phyloP scores from a whole-genome alignment of 2,329 filamentous ascomycete species.

The Colletotrichum musicola region DNA sequence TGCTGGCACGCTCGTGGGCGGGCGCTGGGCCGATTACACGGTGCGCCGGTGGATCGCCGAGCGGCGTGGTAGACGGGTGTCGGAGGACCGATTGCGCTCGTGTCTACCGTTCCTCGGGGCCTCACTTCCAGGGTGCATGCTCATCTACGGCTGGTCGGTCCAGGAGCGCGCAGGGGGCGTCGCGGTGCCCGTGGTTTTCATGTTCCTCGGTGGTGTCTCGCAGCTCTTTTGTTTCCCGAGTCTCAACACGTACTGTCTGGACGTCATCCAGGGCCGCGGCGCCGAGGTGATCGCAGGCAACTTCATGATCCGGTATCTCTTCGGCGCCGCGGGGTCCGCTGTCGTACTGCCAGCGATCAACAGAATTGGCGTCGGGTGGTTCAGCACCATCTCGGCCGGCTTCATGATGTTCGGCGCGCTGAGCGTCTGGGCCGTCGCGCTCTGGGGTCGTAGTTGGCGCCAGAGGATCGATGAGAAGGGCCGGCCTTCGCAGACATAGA shows the following conservation, averaged over 20 bases:
- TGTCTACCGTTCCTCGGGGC: slow-evolving; percentile 70
- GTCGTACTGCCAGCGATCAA: slow-evolving; percentile 81
- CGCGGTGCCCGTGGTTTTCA: slow-evolving; percentile 70
- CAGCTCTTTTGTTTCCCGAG: slow-evolving; percentile 78
- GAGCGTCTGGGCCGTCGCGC: slow-evolving; percentile 30
- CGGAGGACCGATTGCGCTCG: slow-evolving; percentile 77
- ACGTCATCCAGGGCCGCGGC: slow-evolving; percentile 36
- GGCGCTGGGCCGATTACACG: slow-evolving; percentile 74
- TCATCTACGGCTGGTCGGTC: slow-evolving; percentile 74
- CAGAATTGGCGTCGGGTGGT: slow-evolving; percentile 83
- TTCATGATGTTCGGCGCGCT: slow-evolving; percentile 41
- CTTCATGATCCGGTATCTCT: slow-evolving; percentile 82
- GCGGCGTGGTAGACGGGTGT: slow-evolving; percentile 67
- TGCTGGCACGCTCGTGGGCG: slow-evolving; percentile 74
- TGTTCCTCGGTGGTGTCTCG: slow-evolving; percentile 77
- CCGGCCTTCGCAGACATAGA: background rate
- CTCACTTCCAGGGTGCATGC: slow-evolving; percentile 72
- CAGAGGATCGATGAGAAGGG: slow-evolving; percentile 18
- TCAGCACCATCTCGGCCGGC: slow-evolving; percentile 73
- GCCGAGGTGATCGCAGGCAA: slow-evolving; percentile 72
- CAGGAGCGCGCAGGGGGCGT: slow-evolving; percentile 46
- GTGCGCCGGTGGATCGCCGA: slow-evolving; percentile 71
- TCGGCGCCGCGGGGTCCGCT: slow-evolving; percentile 78
- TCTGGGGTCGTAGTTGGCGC: slow-evolving; percentile 32
- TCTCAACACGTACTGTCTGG: slow-evolving; percentile 68